A percentile compares a stretch with the other conserved stretches of the same genome.
These are phyloP conservation scores for Xylariaceae sp. DNA, from an alignment of 2,329 filamentous ascomycete species.

Conservation along the genomic window DNA sequence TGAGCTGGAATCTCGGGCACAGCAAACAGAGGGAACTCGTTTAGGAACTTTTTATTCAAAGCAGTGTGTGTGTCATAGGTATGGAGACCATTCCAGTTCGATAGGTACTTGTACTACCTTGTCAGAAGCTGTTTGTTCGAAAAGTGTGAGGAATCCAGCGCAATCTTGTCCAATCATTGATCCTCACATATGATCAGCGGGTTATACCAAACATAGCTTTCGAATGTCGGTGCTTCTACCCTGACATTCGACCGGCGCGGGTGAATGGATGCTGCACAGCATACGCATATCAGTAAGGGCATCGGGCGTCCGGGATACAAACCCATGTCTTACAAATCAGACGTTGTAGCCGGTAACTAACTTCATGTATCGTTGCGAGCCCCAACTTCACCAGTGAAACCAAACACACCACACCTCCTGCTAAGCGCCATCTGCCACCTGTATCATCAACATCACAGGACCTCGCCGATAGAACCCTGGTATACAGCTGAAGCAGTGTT, in stretches of 20 bases:
- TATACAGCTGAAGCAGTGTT: slow-evolving; percentile 2
- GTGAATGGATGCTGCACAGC: slow-evolving; percentile 13
- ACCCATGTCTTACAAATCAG: slow-evolving; percentile 3
- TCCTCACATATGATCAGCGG: background rate
- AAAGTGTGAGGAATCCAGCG: background rate
- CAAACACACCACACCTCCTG: background rate
- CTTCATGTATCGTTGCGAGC: slow-evolving; percentile 5
- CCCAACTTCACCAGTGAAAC: slow-evolving; percentile 7
- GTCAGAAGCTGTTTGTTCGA: background rate
- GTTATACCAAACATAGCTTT: slow-evolving; percentile 6
- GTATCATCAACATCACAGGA: slow-evolving; percentile 5
- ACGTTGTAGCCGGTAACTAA: background rate
- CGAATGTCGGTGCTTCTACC: background rate
- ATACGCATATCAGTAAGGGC: slow-evolving; percentile 4
- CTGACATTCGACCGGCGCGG: slow-evolving; percentile 6
- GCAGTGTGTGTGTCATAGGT: too few relatives aligned
- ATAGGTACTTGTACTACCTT: background rate
- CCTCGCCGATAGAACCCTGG: background rate
- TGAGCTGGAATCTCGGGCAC: too few relatives aligned
- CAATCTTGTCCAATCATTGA: slow-evolving; percentile 6
- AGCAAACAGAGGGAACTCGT: too few relatives aligned
- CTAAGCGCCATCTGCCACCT: background rate
- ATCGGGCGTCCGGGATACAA: slow-evolving; percentile 2
- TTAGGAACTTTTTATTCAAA: too few relatives aligned
- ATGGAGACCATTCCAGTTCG: background rate